Percentiles rank a stretch among this genome's conserved stretches.
phyloP scores from a whole-genome alignment of 805 yeast genomes.

The Isabelozyma gotoi region DNA sequence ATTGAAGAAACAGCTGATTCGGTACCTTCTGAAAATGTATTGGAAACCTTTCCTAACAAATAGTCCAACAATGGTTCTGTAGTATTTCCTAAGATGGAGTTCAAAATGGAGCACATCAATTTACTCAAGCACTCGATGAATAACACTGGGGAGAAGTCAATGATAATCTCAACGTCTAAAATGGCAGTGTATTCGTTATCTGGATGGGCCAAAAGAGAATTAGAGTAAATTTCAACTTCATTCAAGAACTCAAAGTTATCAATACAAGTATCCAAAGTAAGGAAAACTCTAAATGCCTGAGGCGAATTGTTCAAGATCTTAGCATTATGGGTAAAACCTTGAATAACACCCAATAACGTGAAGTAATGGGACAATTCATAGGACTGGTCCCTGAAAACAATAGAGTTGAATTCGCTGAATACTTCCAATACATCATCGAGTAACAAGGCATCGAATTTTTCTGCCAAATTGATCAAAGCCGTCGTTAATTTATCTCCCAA shows the following conservation, averaged over 20 bases:
- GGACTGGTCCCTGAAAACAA: constrained; percentile 18
- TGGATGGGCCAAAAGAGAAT: constrained; percentile 12
- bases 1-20: constrained; percentile 17
- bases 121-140: constrained; percentile 33
- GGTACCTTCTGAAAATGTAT: constrained; percentile 10
- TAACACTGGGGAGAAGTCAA: constrained; percentile 33
- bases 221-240: constrained; percentile 33
- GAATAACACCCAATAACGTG: constrained; percentile 33
- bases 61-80: constrained; percentile 25
- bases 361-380: constrained; percentile 32
- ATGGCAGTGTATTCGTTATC: constrained; percentile 14
- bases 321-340: constrained; percentile 28
- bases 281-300: constrained; percentile 28
- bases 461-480: constrained; percentile 32
- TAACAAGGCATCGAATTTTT: constrained; percentile 17
- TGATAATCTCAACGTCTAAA: constrained; percentile 24
- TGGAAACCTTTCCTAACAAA: constrained; percentile 24
- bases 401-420: constrained; percentile 24
- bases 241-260: constrained; percentile 39
- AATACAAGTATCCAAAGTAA: constrained; percentile 32
- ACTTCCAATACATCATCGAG: constrained; percentile 24
- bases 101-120: constrained; percentile 34
- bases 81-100: constrained; percentile 26
- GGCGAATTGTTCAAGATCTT: constrained; percentile 21
- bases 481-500: constrained; percentile 32